Conservation (phyloP, 208 protist genomes). For the Crithidia mellificae region DNA sequence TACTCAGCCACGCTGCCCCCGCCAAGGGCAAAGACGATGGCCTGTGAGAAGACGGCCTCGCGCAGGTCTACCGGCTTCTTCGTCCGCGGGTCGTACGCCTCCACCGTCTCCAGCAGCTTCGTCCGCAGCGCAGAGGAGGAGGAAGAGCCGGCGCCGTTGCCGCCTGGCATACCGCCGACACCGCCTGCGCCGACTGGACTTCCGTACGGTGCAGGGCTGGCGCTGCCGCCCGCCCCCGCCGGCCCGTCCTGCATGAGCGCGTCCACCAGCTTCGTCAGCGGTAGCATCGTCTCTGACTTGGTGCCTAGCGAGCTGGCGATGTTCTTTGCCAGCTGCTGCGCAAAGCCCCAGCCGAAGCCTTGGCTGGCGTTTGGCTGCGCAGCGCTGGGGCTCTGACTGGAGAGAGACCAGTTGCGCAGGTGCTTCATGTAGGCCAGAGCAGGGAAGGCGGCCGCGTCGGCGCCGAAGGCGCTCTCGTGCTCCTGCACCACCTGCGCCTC, state of each 20-base stretch:
- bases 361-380: constrained; percentile 32
- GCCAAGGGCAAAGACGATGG: constrained; percentile 86
- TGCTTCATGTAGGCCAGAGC: constrained; percentile 80
- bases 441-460: constrained; percentile 48
- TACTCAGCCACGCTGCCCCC: constrained; percentile 88
- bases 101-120: constrained; percentile 61
- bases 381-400: constrained; percentile 15
- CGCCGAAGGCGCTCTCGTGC: constrained; percentile 25
- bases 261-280: constrained; percentile 85
- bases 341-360: constrained; percentile 83
- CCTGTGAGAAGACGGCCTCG: constrained; percentile 78
- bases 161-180: constrained; percentile 11
- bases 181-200: constrained; percentile 14
- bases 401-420: constrained; percentile 72
- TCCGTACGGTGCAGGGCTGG: constrained; percentile 15
- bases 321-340: constrained; percentile 85
- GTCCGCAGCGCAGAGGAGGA: constrained; percentile 19
- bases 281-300: constrained; percentile 67
- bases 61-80: constrained; percentile 61
- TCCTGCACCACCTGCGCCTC: constrained; percentile 45
- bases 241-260: constrained; percentile 77
- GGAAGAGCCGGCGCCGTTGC: constrained; percentile 3
- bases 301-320: constrained; percentile 71
- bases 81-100: constrained; percentile 75
- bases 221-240: constrained; percentile 21